Conservation (phyloP, 2,329 filamentous ascomycete genomes). For the Fusarium proliferatum region DNA sequence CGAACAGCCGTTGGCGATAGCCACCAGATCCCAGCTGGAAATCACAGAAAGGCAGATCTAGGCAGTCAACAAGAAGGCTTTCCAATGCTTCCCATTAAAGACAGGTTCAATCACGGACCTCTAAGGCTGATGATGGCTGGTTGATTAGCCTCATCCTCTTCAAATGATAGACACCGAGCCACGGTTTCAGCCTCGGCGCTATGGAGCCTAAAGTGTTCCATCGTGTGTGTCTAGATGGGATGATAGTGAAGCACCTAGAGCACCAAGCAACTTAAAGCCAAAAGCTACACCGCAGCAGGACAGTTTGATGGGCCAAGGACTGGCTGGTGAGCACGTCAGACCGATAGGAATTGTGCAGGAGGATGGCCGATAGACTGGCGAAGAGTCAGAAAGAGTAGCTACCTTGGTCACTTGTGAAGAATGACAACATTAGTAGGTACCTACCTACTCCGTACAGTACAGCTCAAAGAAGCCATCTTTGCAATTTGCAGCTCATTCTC, state of each 20-base stretch:
- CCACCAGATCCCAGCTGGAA: conserved; percentile 24
- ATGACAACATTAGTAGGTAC: conserved; percentile 4
- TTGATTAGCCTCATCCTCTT: conserved; percentile 33
- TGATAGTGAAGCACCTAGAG: conserved; percentile 21
- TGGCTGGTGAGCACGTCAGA: conserved; percentile 38
- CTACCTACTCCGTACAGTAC: neutral
- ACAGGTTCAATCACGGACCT: conserved; percentile 5
- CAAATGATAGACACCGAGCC: conserved; percentile 41
- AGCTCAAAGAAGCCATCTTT: conserved; percentile 5
- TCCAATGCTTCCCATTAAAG: neutral
- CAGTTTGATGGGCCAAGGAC: conserved; percentile 34
- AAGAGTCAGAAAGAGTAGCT: conserved; percentile 13
- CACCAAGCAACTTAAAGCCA: conserved; percentile 13
- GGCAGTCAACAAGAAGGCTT: neutral
- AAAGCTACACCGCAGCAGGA: conserved; percentile 22
- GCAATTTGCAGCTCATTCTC: neutral
- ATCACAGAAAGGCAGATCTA: conserved; percentile 24
- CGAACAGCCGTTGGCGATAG: conserved; percentile 22
- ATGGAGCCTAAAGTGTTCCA: conserved; percentile 31
- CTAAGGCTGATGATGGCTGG: conserved; percentile 12
- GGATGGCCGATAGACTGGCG: neutral
- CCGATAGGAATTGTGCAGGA: conserved; percentile 17
- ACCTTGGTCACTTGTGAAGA: conserved; percentile 10
- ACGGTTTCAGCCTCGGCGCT: conserved; percentile 43
- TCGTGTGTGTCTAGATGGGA: conserved; percentile 16